phyloP scores from a whole-genome alignment of 1,284 basidiomycete genomes.

The Cryptococcus amylolentus region DNA sequence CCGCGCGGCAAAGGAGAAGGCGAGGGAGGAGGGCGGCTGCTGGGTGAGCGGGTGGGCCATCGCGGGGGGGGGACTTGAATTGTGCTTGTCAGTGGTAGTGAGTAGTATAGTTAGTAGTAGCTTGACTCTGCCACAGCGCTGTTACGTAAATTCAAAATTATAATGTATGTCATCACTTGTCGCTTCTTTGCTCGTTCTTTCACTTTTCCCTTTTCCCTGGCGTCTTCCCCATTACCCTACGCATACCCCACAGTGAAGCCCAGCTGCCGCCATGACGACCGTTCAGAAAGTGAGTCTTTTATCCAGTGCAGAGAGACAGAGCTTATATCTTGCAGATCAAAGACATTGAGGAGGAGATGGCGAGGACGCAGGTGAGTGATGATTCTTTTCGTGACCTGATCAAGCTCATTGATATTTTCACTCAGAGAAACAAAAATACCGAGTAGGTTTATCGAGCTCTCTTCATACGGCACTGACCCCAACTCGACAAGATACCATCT shows the following conservation, averaged over 20 bases:
- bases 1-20: conserved; percentile 37
- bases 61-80: neutral
- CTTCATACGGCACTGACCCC: neutral
- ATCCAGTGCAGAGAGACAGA: conserved; percentile 1
- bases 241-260: neutral
- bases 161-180: neutral
- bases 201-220: neutral
- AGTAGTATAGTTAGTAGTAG: too few species aligned
- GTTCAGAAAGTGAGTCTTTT: conserved; percentile 35
- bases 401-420: conserved; percentile 49
- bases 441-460: conserved; percentile 33
- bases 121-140: neutral
- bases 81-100: too few species aligned
- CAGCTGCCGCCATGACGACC: conserved; percentile 39
- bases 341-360: conserved; percentile 51
- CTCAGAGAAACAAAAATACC: conserved; percentile 85
- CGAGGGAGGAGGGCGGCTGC: conserved; percentile 39
- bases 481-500: conserved; percentile 68
- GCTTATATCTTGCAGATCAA: conserved; percentile 35
- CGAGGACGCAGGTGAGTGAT: conserved; percentile 43
- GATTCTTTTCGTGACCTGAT: neutral
- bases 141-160: neutral
- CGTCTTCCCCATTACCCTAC: neutral
- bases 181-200: neutral
- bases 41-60: conserved; percentile 47